phyloP scores from a whole-genome alignment of 2,329 filamentous ascomycete species.

The Cladosporium halotolerans region DNA sequence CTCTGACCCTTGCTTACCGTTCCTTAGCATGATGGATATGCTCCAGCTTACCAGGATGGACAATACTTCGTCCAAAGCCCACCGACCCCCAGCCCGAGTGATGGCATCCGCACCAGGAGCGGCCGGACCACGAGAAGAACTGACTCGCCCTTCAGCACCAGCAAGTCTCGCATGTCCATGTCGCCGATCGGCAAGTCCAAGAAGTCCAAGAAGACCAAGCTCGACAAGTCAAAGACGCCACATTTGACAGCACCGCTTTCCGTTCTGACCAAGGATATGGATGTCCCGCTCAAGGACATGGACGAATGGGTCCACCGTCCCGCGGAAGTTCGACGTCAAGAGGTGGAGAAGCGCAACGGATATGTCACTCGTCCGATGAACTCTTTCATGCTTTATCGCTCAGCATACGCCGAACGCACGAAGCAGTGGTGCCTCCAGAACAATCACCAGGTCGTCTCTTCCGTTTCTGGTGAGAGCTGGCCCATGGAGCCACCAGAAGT shows the following conservation, averaged over 20 bases:
- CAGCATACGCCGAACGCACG: constrained; percentile 79
- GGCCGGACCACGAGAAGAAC: constrained; percentile 31
- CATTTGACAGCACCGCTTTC: constrained; percentile 64
- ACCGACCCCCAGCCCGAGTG: constrained; percentile 39
- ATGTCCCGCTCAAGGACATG: constrained; percentile 69
- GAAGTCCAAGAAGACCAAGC: constrained; percentile 40
- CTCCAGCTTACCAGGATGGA: constrained; percentile 20
- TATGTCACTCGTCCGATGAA: constrained; percentile 93
- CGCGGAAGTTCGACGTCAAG: constrained; percentile 57
- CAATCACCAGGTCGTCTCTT: constrained; percentile 90
- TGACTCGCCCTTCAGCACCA: constrained; percentile 31
- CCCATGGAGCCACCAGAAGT: constrained; percentile 68
- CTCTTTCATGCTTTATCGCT: constrained; percentile 95
- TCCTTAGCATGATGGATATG: constrained; percentile 22
- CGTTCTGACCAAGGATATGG: constrained; percentile 58
- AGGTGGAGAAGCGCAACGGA: constrained; percentile 65
- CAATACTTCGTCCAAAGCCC: constrained; percentile 30
- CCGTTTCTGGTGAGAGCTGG: constrained; percentile 84
- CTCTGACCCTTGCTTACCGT: constrained; percentile 16
- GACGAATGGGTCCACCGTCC: constrained; percentile 70
- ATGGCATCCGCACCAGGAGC: constrained; percentile 35
- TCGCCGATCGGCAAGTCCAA: constrained; percentile 32
- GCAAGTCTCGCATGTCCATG: constrained; percentile 28
- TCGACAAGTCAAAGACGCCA: constrained; percentile 43
- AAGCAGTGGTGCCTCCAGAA: constrained; percentile 76